phyloP scores from a whole-genome alignment of 441 rosid genomes.

The Jatropha multifida region DNA sequence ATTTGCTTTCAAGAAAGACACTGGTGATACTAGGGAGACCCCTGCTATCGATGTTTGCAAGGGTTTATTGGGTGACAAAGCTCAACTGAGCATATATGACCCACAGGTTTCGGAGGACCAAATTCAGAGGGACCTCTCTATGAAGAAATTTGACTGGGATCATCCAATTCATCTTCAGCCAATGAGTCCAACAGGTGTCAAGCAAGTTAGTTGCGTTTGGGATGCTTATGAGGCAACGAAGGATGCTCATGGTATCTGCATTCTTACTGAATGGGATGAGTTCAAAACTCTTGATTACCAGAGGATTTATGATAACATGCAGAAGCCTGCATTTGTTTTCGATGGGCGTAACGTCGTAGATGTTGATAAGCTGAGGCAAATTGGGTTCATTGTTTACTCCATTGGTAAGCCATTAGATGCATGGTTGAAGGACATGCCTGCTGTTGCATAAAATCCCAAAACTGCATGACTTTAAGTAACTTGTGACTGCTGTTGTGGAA shows the following conservation, averaged over 20 bases:
- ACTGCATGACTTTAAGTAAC: conserved; percentile 1
- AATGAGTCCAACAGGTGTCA: conserved; percentile 62
- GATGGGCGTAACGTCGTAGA: conserved; percentile 74
- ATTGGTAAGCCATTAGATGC: conserved; percentile 85
- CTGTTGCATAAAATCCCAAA: conserved; percentile 44
- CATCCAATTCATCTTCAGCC: conserved; percentile 84
- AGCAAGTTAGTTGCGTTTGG: conserved; percentile 66
- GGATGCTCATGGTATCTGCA: conserved; percentile 81
- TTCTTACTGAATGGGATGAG: conserved; percentile 89
- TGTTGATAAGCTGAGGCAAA: conserved; percentile 58
- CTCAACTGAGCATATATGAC: conserved; percentile 75
- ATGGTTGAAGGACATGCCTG: conserved; percentile 96
- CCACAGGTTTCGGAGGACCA: conserved; percentile 90
- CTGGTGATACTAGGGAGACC: conserved; percentile 87
- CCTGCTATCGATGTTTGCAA: conserved; percentile 89
- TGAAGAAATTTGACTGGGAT: conserved; percentile 91
- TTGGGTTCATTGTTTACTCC: conserved; percentile 84
- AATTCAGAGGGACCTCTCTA: conserved; percentile 77
- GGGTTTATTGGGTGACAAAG: conserved; percentile 83
- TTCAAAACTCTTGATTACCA: conserved; percentile 72
- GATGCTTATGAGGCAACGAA: conserved; percentile 72
- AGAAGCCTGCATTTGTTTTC: conserved; percentile 82
- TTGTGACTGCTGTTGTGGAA: not conserved
- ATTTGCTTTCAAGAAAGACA: conserved; percentile 89
- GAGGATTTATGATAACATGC: conserved; percentile 71